Evolutionary conservation across 179 eudicot species (phyloP), one percentile per base, ranked within the genome.

Genomic region (Beta macrorhiza): DNA sequence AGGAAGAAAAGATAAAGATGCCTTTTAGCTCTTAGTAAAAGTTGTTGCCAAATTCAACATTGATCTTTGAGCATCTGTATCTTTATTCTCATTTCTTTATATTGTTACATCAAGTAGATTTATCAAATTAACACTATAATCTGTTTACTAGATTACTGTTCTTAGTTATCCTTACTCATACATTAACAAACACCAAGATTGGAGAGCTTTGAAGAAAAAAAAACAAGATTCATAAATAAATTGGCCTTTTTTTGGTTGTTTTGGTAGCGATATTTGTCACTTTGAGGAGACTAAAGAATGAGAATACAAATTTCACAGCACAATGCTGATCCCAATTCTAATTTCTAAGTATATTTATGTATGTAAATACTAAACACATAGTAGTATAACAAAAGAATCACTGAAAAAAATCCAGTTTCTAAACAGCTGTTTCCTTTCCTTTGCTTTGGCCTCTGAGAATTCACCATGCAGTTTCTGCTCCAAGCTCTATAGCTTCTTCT

Each of bases 311-410:
- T 73, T 51, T 29, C 52, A 22, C 79, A n/a, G 67, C 47, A 22
- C 57, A 37, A 55, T 64, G 63, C 45, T 74, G 69, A 22, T 65
- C 58, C 2, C 4, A 0, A 5, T 17, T 47, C 67, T 58, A 72
- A 17, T 65, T 70, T 20, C 42, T 37, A 37, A 37, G 2, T 37
- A 37, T 37, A 37, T 1, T 42, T 9, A 72, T n/a, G 53, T 7
- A 77, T n/a, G 53, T 7, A 77, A 57, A 22, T 71, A 56, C 78
- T 81, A 81, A 74, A 67, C 78, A 84, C 87, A 84, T 16, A 25
- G 25, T 25, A 25, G 25, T 25, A 47, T 16, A 55, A 49, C 59
- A 16, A 51, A 47, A 73, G 8, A 55, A 42, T 72, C 61, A 79
- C 29, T 44, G 16, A 10, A 19, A 69, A 69, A 78, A 77, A 55